Base-by-base conservation (phyloP, 1,284 basidiomycete genomes). In the Moesziomyces antarcticus region DNA sequence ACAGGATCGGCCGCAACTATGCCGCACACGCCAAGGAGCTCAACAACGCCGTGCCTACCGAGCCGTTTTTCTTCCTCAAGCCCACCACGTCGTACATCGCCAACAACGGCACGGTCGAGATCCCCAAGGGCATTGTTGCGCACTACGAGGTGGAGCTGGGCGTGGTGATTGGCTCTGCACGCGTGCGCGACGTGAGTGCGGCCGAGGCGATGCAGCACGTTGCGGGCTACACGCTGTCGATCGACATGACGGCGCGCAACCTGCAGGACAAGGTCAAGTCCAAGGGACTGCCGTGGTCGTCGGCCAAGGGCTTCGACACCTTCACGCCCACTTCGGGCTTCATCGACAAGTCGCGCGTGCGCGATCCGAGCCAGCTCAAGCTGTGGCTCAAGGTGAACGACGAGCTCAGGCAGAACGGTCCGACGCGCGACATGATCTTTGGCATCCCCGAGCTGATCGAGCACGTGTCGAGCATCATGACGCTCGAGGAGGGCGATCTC, bases 31-130 rank as follows among this genome's bases (percentile, higher is more conserved):
- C 91, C 82, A 94, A 93, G 85, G 95, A 98, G 85, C 89, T 98
- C 50, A 91, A 91, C 82, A 97, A 97, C 84, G 88, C 92, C 7
- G 87, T 91, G 4, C 95, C 96, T 2, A 93, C 91, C 81, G 94
- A 97, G 84, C 96, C 96, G 0, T 97, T 99, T 88, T 97, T 98
- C 89, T 99, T 98, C 88, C 87, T 98, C 43, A 99, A 99, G 86
- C 96, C 96, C 5, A 97, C 96, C 3, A 90, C 91, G 4, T 93
- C 92, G 80, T 98, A 95, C 84, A 81, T 97, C 25, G 84, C 87
- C n/a, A 91, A 91, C 0, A 84, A 86, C 54, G 91, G 91, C 2
- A 88, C 89, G 37, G 87, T 98, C 25, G 92, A 97, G 86, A 92
- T 98, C 51, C 96, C 96, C 3, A 86, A 85, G 44, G 95, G 94